phyloP scores from a whole-genome alignment of 345 rosid species.

The Populus euphratica region DNA sequence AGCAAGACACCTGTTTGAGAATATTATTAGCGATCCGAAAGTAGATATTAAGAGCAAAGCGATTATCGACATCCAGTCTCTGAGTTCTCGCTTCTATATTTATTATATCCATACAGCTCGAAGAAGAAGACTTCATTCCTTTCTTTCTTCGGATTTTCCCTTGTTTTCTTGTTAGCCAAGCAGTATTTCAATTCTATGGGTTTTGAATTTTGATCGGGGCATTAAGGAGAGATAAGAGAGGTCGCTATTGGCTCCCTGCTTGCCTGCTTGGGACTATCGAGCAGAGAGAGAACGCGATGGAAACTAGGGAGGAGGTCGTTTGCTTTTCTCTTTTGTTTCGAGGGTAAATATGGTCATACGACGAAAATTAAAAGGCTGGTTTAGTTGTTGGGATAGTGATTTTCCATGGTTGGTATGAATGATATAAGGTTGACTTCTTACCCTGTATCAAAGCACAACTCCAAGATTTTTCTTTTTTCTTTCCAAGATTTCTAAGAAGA shows the following conservation, averaged over 20 bases:
- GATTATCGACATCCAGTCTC: conserved; percentile 73
- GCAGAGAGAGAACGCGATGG: background rate
- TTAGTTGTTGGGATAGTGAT: background rate
- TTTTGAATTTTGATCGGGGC: conserved; percentile 10
- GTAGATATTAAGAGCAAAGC: conserved; percentile 75
- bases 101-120: conserved; percentile 47
- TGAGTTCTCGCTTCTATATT: conserved; percentile 72
- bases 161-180: conserved; percentile 14
- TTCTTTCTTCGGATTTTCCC: conserved; percentile 5
- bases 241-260: conserved; percentile 33
- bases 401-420: background rate
- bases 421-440: too few relatives aligned
- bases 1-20: conserved; percentile 67
- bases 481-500: too few relatives aligned
- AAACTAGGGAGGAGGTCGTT: conserved; percentile 22
- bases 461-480: too few relatives aligned
- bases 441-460: too few relatives aligned
- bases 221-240: background rate
- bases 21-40: conserved; percentile 84
- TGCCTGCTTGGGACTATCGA: background rate
- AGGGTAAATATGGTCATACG: conserved; percentile 30
- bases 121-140: conserved; percentile 43
- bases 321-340: background rate
- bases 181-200: conserved; percentile 6
- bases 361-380: background rate